Base-by-base conservation (phyloP, 371 early-diverging fungal species). In the Zancudomyces culisetae region DNA sequence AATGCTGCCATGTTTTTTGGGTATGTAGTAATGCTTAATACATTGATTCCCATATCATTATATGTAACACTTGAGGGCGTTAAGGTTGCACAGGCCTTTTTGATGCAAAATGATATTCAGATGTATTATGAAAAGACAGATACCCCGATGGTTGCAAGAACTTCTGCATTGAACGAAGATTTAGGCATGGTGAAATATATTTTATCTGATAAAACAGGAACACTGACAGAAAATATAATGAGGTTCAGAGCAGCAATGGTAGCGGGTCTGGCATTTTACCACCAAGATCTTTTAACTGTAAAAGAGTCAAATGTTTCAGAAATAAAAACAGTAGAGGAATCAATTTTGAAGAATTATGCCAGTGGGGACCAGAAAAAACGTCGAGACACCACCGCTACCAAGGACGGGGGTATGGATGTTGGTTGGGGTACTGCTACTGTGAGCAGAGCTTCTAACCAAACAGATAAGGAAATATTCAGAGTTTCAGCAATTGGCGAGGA, bases 141-240 rank as follows among this genome's bases (percentile, higher is more conserved):
- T 52, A 77, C 83, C 3, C 79, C 83, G 0, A 88, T 87, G 0
- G 74, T 73, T 53, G 83, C 85, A 1, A 68, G 83, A 22, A 90
- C 90, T 13, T 78, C 83, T 0, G 79, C 80, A 27, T 74, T 91
- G 23, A 79, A 85, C 54, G 97, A 96, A 64, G 94, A 96, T 57
- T 67, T 94, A 12, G 97, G 94, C 18, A 83, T 85, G 62, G 83
- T 97, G 54, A 85, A 88, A 47, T 91, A 88, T 64, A 78, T 98
- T 42, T 85, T 98, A 51, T 84, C 89, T 39, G 98, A 98, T 68
- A 98, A 98, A 71, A 98, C 97, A 8, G 97, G 97, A 13, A 96
- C 97, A 3, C 68, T 96, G 24, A 96, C 97, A 0, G 83, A 87
- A 59, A 96, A 96, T 70, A 72, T 85, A 20, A 96, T 94, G 97